Base-by-base conservation (phyloP, 1,284 basidiomycete species). In the Heterobasidion irregulare region DNA sequence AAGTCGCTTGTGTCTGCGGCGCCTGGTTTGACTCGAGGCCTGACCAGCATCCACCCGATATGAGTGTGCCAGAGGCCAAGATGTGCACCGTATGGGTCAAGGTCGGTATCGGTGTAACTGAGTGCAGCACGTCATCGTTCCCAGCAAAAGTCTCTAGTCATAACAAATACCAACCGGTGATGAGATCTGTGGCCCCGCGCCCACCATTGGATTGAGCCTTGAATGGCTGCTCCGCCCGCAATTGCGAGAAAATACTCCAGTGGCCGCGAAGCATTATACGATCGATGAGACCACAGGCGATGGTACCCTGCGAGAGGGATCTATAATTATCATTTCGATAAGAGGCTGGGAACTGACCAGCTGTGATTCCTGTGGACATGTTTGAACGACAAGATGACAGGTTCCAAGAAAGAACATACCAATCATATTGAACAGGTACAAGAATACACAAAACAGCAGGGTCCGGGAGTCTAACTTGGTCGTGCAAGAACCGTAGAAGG, bases 151-250 rank as follows among this genome's bases (percentile, higher is more conserved):
- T 18, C 16, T 33, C 26, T 36, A 18, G 53, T 26, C n/a, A 15
- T n/a, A 9, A 8, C 33, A 38, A 35, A 41, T 9, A 34, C 34
- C 6, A n/a, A 57, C 56, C 90, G 80, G 70, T 93, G 91, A 70
- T 93, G 91, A 45, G 90, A 88, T 56, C 92, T 83, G 70, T 94
- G 92, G 26, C 87, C 82, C 54, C 87, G 79, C n/a, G 88, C 82
- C 92, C 92, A 94, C 90, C 91, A 94, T 64, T 80, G 83, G 70
- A 91, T 90, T 13, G 89, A 91, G 1, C 92, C 92, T 72, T 94
- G 86, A 6, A 92, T 88, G 7, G 91, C 87, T 64, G 90, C 91
- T 32, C 87, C 82, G 15, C 92, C 92, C 8, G 84, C 87, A 52
- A 84, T 70, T 6, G 90, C 78, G 41, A 94, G 77, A 65, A 84